Evolutionary conservation across 2,329 filamentous ascomycete genomes (phyloP).

Genomic region (Botrytis pseudocinerea): DNA sequence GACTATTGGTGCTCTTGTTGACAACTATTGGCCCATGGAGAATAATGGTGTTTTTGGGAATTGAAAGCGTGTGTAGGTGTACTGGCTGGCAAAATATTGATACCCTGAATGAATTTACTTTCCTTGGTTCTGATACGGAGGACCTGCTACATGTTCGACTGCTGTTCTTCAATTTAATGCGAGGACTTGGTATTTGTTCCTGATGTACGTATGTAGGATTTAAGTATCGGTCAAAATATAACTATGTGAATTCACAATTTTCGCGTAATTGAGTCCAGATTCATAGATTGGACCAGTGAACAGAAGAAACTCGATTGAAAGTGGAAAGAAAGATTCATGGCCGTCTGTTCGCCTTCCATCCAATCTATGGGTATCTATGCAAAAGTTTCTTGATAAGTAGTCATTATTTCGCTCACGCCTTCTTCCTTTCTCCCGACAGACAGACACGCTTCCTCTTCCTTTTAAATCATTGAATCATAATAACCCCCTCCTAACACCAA

Average conservation of each 20-base stretch:
- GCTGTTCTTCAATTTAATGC: background rate
- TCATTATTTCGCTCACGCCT: background rate
- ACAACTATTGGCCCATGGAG: background rate
- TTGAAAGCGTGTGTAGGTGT: background rate
- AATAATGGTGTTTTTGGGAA: background rate
- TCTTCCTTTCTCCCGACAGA: too few relatives aligned
- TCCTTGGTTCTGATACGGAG: background rate
- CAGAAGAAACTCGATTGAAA: background rate
- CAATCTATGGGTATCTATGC: background rate
- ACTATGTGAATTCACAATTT: background rate
- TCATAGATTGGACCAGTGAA: background rate
- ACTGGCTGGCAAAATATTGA: constrained; percentile 6
- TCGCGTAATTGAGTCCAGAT: background rate
- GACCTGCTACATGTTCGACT: background rate
- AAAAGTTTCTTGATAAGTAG: background rate
- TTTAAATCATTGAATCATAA: background rate
- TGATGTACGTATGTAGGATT: background rate
- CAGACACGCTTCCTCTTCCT: background rate
- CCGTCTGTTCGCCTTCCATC: background rate
- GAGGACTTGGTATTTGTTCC: background rate
- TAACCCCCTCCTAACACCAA: background rate
- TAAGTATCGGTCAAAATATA: background rate
- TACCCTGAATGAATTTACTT: constrained; percentile 10
- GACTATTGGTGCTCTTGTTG: too few relatives aligned
- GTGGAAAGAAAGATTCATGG: background rate